A percentile compares a stretch with the other conserved stretches of the same genome.
Conservation (phyloP, 1,284 basidiomycete genomes). For the Grifola frondosa region DNA sequence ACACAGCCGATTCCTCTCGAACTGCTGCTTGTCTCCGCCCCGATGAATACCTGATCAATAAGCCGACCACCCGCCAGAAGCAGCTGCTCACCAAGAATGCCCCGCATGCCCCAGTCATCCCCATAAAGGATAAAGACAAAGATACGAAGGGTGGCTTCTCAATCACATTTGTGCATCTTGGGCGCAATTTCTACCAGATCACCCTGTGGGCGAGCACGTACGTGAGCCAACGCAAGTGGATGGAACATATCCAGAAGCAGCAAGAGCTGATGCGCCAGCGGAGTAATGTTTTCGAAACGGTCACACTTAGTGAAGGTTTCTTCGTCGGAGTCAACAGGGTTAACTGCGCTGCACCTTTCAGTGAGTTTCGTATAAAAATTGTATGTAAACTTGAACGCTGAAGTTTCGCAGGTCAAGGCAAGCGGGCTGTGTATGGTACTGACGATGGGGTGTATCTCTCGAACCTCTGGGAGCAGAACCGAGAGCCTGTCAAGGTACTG, state of each 20-base stretch:
- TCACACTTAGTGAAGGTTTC: constrained; percentile 85
- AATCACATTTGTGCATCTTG: constrained; percentile 92
- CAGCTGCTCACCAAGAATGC: constrained; percentile 31
- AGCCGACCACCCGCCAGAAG: constrained; percentile 24
- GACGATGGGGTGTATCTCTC: constrained; percentile 97
- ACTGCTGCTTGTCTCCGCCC: constrained; percentile 82
- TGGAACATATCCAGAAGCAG: constrained; percentile 89
- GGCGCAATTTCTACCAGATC: constrained; percentile 90
- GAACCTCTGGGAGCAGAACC: constrained; percentile 74
- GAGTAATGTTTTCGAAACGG: constrained; percentile 86
- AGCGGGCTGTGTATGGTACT: constrained; percentile 92
- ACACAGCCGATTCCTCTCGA: constrained; percentile 92
- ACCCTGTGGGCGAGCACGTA: constrained; percentile 92
- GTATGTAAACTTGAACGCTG: constrained; percentile 3
- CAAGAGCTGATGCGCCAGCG: constrained; percentile 85
- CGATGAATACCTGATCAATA: constrained; percentile 54
- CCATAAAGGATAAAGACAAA: no score
- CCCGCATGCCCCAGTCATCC: constrained; percentile 36
- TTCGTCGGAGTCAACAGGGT: constrained; percentile 84
- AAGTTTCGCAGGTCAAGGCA: constrained; percentile 65
- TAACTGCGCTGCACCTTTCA: constrained; percentile 93
- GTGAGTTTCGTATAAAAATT: constrained; percentile 48
- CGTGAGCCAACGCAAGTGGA: constrained; percentile 89
- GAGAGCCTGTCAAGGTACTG: constrained; percentile 89
- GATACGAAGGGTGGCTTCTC: constrained; percentile 89